Evolutionary conservation across 306 rosid genomes (phyloP).

Genomic region (Vachellia pachyceras): DNA sequence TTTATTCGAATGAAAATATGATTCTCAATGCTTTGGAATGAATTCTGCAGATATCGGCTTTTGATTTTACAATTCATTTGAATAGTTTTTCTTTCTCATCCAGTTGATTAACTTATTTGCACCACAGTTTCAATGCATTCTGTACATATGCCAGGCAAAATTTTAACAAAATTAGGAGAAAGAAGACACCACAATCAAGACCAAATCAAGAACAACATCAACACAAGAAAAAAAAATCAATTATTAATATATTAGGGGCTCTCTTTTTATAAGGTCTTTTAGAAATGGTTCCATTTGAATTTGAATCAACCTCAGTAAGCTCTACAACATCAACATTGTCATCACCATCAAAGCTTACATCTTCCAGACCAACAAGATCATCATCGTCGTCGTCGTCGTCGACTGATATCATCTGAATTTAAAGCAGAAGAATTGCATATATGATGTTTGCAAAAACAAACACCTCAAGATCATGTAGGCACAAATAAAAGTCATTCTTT

Average conservation of each 20-base stretch:
- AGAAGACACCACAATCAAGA: conserved; percentile 31
- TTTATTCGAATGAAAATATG: too few relatives aligned
- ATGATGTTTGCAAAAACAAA: conserved; percentile 15
- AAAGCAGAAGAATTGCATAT: conserved; percentile 29
- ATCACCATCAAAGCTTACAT: conserved; percentile 93
- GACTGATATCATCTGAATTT: conserved; percentile 94
- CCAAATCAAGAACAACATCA: conserved; percentile 18
- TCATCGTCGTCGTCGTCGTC: too few relatives aligned
- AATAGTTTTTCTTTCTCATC: too few relatives aligned
- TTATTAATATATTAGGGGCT: conserved; percentile 63
- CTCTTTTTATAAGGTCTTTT: conserved; percentile 73
- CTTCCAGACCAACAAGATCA: conserved; percentile 98
- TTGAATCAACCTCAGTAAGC: conserved; percentile 81
- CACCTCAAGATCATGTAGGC: conserved; percentile 15
- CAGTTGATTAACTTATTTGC: too few relatives aligned
- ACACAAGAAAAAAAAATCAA: conserved; percentile 16
- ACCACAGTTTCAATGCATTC: too few relatives aligned
- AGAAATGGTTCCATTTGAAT: conserved; percentile 63
- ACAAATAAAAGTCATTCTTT: conserved; percentile 1
- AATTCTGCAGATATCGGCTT: too few relatives aligned
- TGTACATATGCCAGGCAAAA: too few relatives aligned
- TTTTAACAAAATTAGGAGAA: conserved; percentile 33
- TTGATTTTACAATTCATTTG: too few relatives aligned
- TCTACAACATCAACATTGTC: conserved; percentile 96
- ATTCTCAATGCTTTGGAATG: too few relatives aligned